phyloP scores from a whole-genome alignment of 768 basidiomycete species.

The Auricularia sp. region DNA sequence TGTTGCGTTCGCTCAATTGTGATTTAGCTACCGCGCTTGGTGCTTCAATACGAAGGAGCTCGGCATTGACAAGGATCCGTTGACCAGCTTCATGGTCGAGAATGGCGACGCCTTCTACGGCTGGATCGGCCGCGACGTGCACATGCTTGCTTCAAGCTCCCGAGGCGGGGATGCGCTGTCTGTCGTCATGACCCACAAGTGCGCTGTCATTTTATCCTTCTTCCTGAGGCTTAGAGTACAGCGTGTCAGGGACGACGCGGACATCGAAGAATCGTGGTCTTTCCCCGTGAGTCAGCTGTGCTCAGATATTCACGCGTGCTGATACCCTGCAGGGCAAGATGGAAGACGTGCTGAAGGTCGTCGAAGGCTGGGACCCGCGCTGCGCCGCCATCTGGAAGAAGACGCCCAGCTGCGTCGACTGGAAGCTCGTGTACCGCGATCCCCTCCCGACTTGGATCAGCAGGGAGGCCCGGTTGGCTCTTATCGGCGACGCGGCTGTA shows the following conservation, averaged over 20 bases:
- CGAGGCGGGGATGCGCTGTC: constrained; percentile 12
- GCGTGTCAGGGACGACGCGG: constrained; percentile 11
- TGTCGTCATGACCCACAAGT: constrained; percentile 18
- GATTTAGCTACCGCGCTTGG: constrained; percentile 12
- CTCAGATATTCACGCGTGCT: not conserved
- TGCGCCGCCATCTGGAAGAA: constrained; percentile 17
- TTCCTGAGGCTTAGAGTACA: not conserved
- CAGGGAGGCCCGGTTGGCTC: constrained; percentile 13
- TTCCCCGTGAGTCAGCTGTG: constrained; percentile 8
- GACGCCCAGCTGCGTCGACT: constrained; percentile 17
- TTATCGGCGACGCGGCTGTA: constrained; percentile 21
- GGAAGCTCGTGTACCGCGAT: constrained; percentile 20
- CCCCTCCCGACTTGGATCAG: constrained; percentile 19
- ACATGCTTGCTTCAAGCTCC: constrained; percentile 15
- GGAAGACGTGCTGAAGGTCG: constrained; percentile 16
- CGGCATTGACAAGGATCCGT: constrained; percentile 15
- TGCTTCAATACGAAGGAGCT: constrained; percentile 13
- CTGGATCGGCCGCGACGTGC: constrained; percentile 17
- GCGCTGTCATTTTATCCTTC: not conserved
- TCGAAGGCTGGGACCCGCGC: constrained; percentile 19
- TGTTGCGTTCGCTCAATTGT: no score
- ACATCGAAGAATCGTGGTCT: constrained; percentile 16
- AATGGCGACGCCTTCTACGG: constrained; percentile 11
- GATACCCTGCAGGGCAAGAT: constrained; percentile 7
- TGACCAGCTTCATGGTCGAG: constrained; percentile 11